phyloP scores from a whole-genome alignment of 176 grass and related monocot species.

The Lolium perenne region DNA sequence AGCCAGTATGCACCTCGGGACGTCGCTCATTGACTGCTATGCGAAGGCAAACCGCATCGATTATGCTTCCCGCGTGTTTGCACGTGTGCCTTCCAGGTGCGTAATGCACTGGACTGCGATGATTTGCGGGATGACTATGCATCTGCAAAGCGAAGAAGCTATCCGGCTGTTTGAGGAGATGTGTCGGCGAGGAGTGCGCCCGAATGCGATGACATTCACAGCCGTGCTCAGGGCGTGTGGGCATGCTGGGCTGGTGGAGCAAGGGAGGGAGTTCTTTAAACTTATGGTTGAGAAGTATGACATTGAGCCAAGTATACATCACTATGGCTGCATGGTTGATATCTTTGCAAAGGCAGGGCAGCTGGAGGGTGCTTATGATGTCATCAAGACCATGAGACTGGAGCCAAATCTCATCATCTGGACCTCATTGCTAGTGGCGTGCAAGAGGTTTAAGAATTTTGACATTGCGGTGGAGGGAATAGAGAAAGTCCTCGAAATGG shows the following conservation, averaged over 20 bases:
- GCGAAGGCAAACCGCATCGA: constrained; percentile 44
- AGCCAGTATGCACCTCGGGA: constrained; percentile 42
- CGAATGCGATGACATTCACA: constrained; percentile 64
- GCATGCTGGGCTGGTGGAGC: constrained; percentile 59
- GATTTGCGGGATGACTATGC: constrained; percentile 52
- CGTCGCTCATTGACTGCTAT: constrained; percentile 59
- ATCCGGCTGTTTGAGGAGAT: constrained; percentile 61
- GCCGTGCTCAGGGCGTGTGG: constrained; percentile 56
- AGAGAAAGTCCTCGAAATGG: constrained; percentile 57
- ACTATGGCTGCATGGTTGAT: constrained; percentile 78
- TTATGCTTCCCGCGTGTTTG: constrained; percentile 46
- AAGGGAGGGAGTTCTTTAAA: constrained; percentile 47
- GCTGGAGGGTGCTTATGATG: constrained; percentile 61
- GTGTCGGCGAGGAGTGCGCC: constrained; percentile 36
- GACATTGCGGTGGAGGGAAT: constrained; percentile 55
- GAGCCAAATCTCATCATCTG: constrained; percentile 68
- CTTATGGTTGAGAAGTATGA: constrained; percentile 59
- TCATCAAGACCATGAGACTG: constrained; percentile 66
- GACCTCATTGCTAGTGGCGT: constrained; percentile 61
- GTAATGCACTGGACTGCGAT: constrained; percentile 66
- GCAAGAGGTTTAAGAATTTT: constrained; percentile 64
- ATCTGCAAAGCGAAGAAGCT: constrained; percentile 37
- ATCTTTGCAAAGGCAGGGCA: constrained; percentile 63
- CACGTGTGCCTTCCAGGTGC: constrained; percentile 28
- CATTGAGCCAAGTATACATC: constrained; percentile 58